Percentiles rank a stretch among this genome's conserved stretches.
Evolutionary conservation across 371 early-diverging fungal genomes (phyloP).

Genomic region (Zopfochytrium polystomum): DNA sequence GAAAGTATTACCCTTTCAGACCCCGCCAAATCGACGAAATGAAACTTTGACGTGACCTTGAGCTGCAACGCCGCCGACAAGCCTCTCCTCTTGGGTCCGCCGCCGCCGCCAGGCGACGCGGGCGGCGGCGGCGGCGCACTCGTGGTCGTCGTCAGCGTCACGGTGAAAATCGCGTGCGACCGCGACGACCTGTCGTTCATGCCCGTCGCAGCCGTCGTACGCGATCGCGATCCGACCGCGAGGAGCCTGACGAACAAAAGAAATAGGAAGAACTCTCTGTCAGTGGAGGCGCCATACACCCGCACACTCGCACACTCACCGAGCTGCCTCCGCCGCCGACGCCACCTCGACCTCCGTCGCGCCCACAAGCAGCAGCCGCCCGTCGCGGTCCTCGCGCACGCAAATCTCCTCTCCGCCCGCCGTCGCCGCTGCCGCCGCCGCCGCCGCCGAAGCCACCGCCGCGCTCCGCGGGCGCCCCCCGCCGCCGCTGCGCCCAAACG

Average conservation of each 20-base stretch:
- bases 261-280: background rate
- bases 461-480: too few species aligned
- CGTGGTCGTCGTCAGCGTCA: slow-evolving; percentile 50
- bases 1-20: slow-evolving; percentile 23
- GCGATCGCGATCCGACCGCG: slow-evolving; percentile 18
- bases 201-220: slow-evolving; percentile 88
- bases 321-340: too few species aligned
- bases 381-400: slow-evolving; percentile 11
- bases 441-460: too few species aligned
- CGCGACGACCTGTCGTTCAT: slow-evolving; percentile 95
- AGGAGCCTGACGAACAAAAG: background rate
- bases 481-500: slow-evolving; percentile 6
- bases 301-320: slow-evolving; percentile 3
- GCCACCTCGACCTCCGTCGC: slow-evolving; percentile 1
- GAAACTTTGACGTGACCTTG: slow-evolving; percentile 73
- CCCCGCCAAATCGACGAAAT: slow-evolving; percentile 99
- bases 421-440: too few species aligned
- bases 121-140: background rate
- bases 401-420: slow-evolving; percentile 3
- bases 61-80: slow-evolving; percentile 8
- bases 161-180: slow-evolving; percentile 95
- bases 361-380: slow-evolving; percentile 2
- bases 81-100: slow-evolving; percentile 8
- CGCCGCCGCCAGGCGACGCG: too few species aligned
- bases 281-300: background rate